phyloP scores from a whole-genome alignment of 1,284 basidiomycete species.

The Sanghuangporus sanghuang region DNA sequence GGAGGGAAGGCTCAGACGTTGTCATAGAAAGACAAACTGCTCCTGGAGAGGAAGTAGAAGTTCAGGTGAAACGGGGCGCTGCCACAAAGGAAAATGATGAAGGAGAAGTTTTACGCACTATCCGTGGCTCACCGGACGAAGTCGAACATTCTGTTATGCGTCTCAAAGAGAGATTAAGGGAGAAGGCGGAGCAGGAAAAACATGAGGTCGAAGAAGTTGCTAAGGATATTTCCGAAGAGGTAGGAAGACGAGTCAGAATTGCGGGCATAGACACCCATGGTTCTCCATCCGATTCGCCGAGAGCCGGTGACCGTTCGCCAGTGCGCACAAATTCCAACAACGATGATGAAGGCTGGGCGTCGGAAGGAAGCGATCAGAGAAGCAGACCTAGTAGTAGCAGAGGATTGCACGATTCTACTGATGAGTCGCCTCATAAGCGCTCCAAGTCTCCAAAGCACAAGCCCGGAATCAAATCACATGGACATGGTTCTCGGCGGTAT shows the following conservation, averaged over 20 bases:
- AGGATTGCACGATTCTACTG: background rate
- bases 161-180: slow-evolving; percentile 5
- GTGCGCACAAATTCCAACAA: slow-evolving; percentile 21
- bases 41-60: slow-evolving; percentile 57
- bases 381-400: slow-evolving; percentile 7
- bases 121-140: slow-evolving; percentile 3
- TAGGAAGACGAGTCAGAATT: background rate
- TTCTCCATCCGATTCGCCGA: background rate
- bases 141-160: slow-evolving; percentile 1
- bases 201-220: slow-evolving; percentile 5
- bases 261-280: background rate
- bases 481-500: slow-evolving; percentile 6
- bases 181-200: background rate
- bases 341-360: slow-evolving; percentile 45
- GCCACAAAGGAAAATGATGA: slow-evolving; percentile 6
- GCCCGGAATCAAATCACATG: background rate
- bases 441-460: slow-evolving; percentile 16
- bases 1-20: slow-evolving; percentile 64
- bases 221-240: slow-evolving; percentile 3
- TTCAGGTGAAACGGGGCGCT: slow-evolving; percentile 22
- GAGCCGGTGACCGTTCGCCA: slow-evolving; percentile 20
- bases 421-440: slow-evolving; percentile 1
- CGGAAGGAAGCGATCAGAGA: slow-evolving; percentile 31
- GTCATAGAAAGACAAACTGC: slow-evolving; percentile 56
- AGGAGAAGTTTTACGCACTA: slow-evolving; percentile 1